phyloP scores from a whole-genome alignment of 106 monocot genomes.

The Triglochin maritima region DNA sequence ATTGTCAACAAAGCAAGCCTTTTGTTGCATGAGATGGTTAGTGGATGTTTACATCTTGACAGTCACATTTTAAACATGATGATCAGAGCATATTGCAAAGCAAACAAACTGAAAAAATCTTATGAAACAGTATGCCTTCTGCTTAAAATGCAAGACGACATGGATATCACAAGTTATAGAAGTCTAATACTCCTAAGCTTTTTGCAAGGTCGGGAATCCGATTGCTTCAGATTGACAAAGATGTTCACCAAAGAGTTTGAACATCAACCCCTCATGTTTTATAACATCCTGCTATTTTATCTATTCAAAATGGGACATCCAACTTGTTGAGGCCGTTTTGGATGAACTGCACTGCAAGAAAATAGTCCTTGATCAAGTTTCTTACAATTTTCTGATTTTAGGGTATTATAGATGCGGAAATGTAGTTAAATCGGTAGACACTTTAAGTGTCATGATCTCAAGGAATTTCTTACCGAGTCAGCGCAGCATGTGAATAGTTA shows the following conservation, averaged over 20 bases:
- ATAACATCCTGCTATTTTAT: conserved; percentile 73
- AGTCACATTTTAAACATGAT: conserved; percentile 39
- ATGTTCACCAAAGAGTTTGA: conserved; percentile 15
- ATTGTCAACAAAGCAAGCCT: conserved; percentile 27
- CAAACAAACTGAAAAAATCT: conserved; percentile 32
- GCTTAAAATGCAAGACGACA: conserved; percentile 28
- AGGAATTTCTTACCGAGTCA: conserved; percentile 46
- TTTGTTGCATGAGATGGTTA: conserved; percentile 42
- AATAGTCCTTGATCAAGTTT: conserved; percentile 31
- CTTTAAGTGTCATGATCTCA: conserved; percentile 37
- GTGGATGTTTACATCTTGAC: conserved; percentile 20
- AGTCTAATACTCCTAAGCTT: conserved; percentile 38
- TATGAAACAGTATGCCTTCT: conserved; percentile 41
- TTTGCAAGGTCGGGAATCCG: conserved; percentile 6
- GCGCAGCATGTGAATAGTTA: conserved; percentile 48
- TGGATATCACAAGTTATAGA: conserved; percentile 45
- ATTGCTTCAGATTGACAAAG: conserved; percentile 34
- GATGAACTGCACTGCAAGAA: conserved; percentile 40
- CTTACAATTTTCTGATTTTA: conserved; percentile 74
- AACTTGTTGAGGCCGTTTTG: conserved; percentile 40
- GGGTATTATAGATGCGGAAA: conserved; percentile 60
- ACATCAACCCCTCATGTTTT: conserved; percentile 14
- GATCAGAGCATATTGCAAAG: conserved; percentile 31
- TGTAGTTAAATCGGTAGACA: conserved; percentile 27
- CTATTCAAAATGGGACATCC: conserved; percentile 42